These are phyloP conservation scores for Asterochloris erici DNA, from an alignment of 139 green algal genomes.

Conservation along the genomic window DNA sequence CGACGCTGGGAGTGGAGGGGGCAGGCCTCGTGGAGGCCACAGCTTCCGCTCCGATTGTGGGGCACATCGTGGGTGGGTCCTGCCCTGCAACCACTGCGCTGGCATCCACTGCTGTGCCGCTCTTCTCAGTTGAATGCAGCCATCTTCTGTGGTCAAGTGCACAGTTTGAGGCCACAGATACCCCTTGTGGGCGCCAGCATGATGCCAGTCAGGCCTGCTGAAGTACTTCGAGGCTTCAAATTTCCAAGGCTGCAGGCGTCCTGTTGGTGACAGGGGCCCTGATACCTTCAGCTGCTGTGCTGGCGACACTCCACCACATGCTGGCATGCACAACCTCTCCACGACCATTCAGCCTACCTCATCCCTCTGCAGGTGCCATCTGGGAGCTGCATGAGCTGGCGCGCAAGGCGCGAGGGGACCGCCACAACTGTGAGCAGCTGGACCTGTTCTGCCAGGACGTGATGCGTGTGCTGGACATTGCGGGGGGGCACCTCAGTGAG, in stretches of 20 bases:
- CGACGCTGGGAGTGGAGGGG: conserved; percentile 15
- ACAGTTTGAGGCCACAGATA: not conserved
- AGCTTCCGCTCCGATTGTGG: conserved; percentile 15
- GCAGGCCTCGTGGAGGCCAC: conserved; percentile 20
- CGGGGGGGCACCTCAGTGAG: conserved; percentile 26
- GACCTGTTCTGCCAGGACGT: conserved; percentile 31
- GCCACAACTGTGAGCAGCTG: conserved; percentile 34
- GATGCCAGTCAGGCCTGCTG: too few species aligned
- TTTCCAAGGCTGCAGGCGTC: too few species aligned
- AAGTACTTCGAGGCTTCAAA: too few species aligned
- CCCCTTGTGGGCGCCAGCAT: too few species aligned
- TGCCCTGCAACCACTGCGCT: not conserved
- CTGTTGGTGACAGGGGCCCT: not conserved
- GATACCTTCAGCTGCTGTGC: not conserved
- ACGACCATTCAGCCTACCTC: too few species aligned
- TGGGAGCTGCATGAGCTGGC: conserved; percentile 28
- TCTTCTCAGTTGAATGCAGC: not conserved
- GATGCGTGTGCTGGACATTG: conserved; percentile 36
- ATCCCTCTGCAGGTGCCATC: conserved; percentile 18
- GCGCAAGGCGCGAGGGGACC: conserved; percentile 26
- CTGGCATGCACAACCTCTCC: not conserved
- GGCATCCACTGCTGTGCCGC: not conserved
- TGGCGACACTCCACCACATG: not conserved
- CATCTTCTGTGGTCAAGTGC: not conserved
- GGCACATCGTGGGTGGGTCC: conserved; percentile 19